Percentiles rank a stretch among this genome's conserved stretches.
Conservation (phyloP, 441 rosid genomes). For the Brassica balearica region DNA sequence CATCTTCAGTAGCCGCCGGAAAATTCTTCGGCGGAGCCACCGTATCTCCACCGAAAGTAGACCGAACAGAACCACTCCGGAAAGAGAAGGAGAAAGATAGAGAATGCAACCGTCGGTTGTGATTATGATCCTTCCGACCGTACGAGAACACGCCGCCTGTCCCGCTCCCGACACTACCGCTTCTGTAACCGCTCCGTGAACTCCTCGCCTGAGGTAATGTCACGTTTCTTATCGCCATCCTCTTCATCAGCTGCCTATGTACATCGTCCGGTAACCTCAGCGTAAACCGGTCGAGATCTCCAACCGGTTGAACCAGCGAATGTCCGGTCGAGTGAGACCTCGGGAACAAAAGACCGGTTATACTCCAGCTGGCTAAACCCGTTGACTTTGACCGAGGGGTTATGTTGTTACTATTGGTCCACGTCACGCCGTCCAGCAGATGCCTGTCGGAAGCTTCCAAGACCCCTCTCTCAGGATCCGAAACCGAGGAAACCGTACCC, state of each 20-base stretch:
- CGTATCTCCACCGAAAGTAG: constrained; percentile 46
- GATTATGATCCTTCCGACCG: constrained; percentile 39
- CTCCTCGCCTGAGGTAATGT: constrained; percentile 60
- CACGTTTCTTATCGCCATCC: constrained; percentile 48
- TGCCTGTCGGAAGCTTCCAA: constrained; percentile 42
- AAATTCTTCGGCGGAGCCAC: constrained; percentile 42
- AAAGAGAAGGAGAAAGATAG: constrained; percentile 52
- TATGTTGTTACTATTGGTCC: constrained; percentile 40
- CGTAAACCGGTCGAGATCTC: constrained; percentile 61
- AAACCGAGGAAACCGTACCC: constrained; percentile 31
- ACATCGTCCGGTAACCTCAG: constrained; percentile 65
- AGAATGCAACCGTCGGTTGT: constrained; percentile 49
- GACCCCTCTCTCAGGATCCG: constrained; percentile 31
- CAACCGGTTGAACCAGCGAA: constrained; percentile 55
- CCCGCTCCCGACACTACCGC: constrained; percentile 50
- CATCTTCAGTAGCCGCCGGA: constrained; percentile 43
- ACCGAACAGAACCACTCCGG: constrained; percentile 42
- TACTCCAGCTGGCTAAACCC: constrained; percentile 53
- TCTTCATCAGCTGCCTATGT: constrained; percentile 48
- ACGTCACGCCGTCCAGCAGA: constrained; percentile 40
- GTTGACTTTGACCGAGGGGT: constrained; percentile 67
- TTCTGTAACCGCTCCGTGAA: constrained; percentile 55
- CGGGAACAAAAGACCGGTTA: constrained; percentile 48
- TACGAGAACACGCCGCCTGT: constrained; percentile 35
- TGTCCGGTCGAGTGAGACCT: constrained; percentile 76